Base-by-base conservation (phyloP, 2,329 filamentous ascomycete genomes). In the Nemania bipapillata region DNA sequence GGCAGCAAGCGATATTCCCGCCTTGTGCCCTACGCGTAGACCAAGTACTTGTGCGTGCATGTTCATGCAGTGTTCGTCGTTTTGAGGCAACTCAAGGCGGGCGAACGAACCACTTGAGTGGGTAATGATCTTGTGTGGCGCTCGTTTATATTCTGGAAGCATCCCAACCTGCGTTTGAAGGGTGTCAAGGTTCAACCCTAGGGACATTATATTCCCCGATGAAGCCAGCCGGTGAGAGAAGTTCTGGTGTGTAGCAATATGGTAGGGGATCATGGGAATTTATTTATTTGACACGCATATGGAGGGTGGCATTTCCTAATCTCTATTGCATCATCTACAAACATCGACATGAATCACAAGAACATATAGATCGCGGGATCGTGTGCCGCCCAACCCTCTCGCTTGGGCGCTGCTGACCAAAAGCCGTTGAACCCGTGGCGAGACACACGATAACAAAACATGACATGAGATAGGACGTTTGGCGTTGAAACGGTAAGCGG, bases 301-400 rank as follows among this genome's bases (percentile, higher is more conserved):
- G 52, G 42, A 52, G 45, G 58, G 58, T 66, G 26, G 53, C 40
- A 53, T 58, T 20, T 63, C 22, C 9, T 11, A 49, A 53, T 22
- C 35, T 58, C 35, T 52, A 40, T 64, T 7, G 22, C 22, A 32
- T 20, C 26, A 17, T 37, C n/a, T 37, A 47, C 37, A 17, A 32
- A 4, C 4, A 4, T 30, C 17, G 20, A 22, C 30, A 30, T 42
- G 32, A 32, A 28, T 42, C 54, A 54, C 35, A 49, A 49, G 45
- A 52, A 17, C 57, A 22, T 24, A 15, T 17, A 28, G 32, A 47
- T 63, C 52, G 37, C 28, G 22, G 17, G 37, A 45, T 30, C 24
- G 54, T 11, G 35, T 12, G 45, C 15, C 24, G 24, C 17, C n/a
- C n/a, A 17, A 20, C 35, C 26, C 52, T 26, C 28, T 24, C 12